Evolutionary conservation across 2,329 filamentous ascomycete genomes (phyloP).

Genomic region (Botrytis tulipae): DNA sequence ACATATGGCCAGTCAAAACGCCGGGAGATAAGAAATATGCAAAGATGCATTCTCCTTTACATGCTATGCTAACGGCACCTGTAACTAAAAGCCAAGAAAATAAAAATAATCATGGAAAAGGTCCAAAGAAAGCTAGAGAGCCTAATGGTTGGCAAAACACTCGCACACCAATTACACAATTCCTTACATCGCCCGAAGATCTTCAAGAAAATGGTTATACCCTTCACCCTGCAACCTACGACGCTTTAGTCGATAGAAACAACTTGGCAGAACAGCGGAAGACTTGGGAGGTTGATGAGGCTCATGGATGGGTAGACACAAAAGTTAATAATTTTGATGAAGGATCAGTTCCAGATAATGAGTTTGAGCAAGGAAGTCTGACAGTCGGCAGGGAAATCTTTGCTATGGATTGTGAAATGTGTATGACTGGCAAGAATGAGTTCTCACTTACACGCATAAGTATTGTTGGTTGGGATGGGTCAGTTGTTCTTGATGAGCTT

Average conservation of each 20-base stretch:
- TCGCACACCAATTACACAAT: slow-evolving; percentile 78
- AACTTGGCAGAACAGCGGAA: slow-evolving; percentile 54
- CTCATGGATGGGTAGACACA: slow-evolving; percentile 81
- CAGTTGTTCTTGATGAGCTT: slow-evolving; percentile 79
- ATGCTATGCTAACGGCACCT: slow-evolving; percentile 77
- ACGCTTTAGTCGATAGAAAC: slow-evolving; percentile 52
- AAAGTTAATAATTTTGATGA: slow-evolving; percentile 64
- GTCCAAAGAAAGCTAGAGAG: slow-evolving; percentile 60
- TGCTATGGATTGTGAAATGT: slow-evolving; percentile 97
- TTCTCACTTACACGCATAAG: slow-evolving; percentile 88
- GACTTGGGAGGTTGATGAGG: slow-evolving; percentile 46
- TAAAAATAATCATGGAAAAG: slow-evolving; percentile 46
- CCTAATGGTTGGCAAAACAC: slow-evolving; percentile 68
- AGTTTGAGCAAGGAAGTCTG: slow-evolving; percentile 77
- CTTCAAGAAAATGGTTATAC: slow-evolving; percentile 81
- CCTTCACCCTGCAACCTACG: slow-evolving; percentile 75
- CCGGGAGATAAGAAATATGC: slow-evolving; percentile 80
- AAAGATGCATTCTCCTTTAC: slow-evolving; percentile 82
- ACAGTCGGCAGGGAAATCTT: slow-evolving; percentile 78
- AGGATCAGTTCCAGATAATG: slow-evolving; percentile 63
- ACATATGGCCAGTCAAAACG: slow-evolving; percentile 85
- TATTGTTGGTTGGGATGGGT: slow-evolving; percentile 80
- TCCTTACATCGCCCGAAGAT: slow-evolving; percentile 69
- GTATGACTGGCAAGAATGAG: slow-evolving; percentile 75
- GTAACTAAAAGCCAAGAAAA: slow-evolving; percentile 65